Base-by-base conservation (phyloP, 805 yeast species). In the Metschnikowia sp. region DNA sequence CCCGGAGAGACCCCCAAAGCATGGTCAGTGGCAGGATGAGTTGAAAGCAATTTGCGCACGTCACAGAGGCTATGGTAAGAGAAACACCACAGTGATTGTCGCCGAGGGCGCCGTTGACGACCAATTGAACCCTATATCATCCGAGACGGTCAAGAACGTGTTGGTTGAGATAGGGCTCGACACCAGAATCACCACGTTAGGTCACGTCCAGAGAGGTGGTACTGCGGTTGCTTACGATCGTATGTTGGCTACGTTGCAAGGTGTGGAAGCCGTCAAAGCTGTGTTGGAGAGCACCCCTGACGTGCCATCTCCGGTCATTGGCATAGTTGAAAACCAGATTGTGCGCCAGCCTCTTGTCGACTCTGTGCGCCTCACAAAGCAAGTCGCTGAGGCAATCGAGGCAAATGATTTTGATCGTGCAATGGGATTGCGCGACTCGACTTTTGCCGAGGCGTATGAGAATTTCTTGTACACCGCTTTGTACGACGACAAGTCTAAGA, bases 131-230 rank as follows among this genome's bases (percentile, higher is more conserved):
- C 95, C 94, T 39, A 88, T 94, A 58, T 78, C 91, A 10, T 77
- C 95, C 13, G 82, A 82, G 32, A 82, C 82, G 53, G 98, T 94
- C 49, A 84, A 86, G 68, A 82, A 88, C 44, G 94, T 85, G 13
- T 75, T 94, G 49, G 88, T 87, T 40, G 84, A 83, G 47, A 72
- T 94, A 52, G 96, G 96, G 10, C 78, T 94, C 47, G 99, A 94
- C 65, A 92, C 98, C 5, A 83, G 98, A 66, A 84, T 92, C 59
- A 94, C 99, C 36, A 88, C 95, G 10, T 76, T 94, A 58, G 99
- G 99, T 46, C 99, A 94, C 66, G 97, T 94, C 45, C 99, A 94
- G 76, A 82, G 99, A 71, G 99, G 99, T 73, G 99, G 99, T 68
- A 81, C 96, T 39, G 97, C 99, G 22, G 97, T 91, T 46, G 97